Evolutionary conservation across 2,329 filamentous ascomycete genomes (phyloP), one percentile per base, ranked within the genome.

Genomic region (Neophaeococcomyces aloes): DNA sequence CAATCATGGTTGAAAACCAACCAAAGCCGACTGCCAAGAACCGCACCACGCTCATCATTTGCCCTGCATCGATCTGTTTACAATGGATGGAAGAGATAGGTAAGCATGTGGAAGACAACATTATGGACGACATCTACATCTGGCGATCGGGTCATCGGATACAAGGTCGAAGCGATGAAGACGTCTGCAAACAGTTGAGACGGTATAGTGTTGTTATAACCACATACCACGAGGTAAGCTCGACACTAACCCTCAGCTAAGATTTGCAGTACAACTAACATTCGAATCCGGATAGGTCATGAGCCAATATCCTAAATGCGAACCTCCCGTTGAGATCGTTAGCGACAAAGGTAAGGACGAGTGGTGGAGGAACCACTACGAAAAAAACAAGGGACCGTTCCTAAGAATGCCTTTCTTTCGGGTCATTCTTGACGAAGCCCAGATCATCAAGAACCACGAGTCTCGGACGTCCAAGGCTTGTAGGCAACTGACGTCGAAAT

Each of bases 371-470:
- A 30, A 54, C 1, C 38, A 46, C 5, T 62, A 54, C 38, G 29
- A 51, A 4, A 19, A 56, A 4, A 47, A 57, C 7, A 45, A 51
- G 21, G 63, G 64, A 2, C 53, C 56, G 2, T 46, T 67, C 3
- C 64, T 66, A 48, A 42, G 44, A 18, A 42, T 65, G 23, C 57
- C 59, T 4, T 67, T 60, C 42, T 56, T 56, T 18, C 55, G 64
- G 2, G 62, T 66, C n/a, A 56, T 66, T n/a, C 52, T 67, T 5
- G 64, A 67, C 29, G 64, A 63, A 60, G 53, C 56, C 18, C 49
- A 65, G 29, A 37, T 49, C 2, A 66, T 66, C 45, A 64, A 63
- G 19, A 66, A 64, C 30, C 55, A 52, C 14, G 29, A 46, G 2
- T 57, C 58, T 2, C 57, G 56, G n/a, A 59, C 54, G 2, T 65